phyloP scores from a whole-genome alignment of 257 asterid species.

The Solanum bulbocastanum region DNA sequence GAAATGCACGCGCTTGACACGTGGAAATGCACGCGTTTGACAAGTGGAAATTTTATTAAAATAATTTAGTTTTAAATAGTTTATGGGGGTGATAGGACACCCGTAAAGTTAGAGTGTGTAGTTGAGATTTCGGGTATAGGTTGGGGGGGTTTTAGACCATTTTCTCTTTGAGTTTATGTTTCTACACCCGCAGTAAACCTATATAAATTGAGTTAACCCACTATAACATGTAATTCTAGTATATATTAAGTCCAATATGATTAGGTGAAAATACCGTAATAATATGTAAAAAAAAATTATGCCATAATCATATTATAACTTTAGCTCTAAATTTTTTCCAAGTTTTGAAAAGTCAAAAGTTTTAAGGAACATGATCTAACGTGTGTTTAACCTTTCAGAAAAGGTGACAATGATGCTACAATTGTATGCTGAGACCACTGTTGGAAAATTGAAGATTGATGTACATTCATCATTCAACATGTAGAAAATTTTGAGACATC shows the following conservation, averaged over 20 bases:
- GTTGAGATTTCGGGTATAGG: too few relatives aligned
- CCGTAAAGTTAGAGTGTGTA: too few relatives aligned
- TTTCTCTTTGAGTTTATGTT: background rate
- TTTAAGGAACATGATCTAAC: background rate
- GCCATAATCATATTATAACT: background rate
- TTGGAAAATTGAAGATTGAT: background rate
- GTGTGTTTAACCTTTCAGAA: background rate
- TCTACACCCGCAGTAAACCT: background rate
- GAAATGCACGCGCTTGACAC: too few relatives aligned
- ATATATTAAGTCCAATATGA: background rate
- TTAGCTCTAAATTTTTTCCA: too few relatives aligned
- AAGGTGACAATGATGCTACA: constrained; percentile 2
- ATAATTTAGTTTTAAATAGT: too few relatives aligned
- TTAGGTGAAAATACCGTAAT: background rate
- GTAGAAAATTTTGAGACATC: background rate
- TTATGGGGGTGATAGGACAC: too few relatives aligned
- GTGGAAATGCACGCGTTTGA: too few relatives aligned
- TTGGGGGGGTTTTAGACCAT: too few relatives aligned
- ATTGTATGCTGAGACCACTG: background rate
- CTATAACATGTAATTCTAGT: background rate
- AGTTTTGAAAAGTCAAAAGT: background rate
- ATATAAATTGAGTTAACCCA: background rate
- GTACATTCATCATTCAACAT: background rate
- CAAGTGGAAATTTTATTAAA: too few relatives aligned
- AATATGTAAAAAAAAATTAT: background rate